Base-by-base conservation (phyloP, 1,284 basidiomycete genomes). In the Schizophyllum commune region DNA sequence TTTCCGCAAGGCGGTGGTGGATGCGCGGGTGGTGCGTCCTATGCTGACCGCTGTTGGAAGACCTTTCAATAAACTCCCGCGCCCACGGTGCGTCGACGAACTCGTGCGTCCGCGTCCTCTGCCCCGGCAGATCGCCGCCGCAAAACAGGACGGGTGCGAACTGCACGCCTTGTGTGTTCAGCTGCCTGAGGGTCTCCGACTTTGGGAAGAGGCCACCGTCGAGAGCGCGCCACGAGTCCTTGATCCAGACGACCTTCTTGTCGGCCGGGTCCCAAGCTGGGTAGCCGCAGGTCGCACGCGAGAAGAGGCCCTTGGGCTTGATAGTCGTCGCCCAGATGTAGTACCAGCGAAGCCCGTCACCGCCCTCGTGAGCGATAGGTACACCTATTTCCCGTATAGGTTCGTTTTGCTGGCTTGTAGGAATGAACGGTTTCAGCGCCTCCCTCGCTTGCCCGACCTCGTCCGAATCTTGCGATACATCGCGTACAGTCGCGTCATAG, bases 121-220 rank as follows among this genome's bases (percentile, higher is more conserved):
- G 59, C 15, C 32, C 59, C 13, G 34, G 55, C 5, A 60, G 9
- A 54, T 60, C 59, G 15, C 55, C 59, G 32, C 59, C 59, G 27
- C 54, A 60, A 9, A 60, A 20, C 9, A 56, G 33, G 6, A 19
- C 39, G 13, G 59, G 59, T 6, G 56, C 55, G 22, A 34, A 47
- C 19, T 32, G 5, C 11, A 60, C 59, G 20, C 32, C 55, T 22
- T 57, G 21, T 5, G 56, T 22, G 55, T 57, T 57, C 55, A 60
- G 51, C 34, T 22, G 17, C 19, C 51, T 3, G 11, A 60, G 21
- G 13, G 55, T 56, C 11, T 58, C 47, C 9, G 39, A n/a, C 47
- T 61, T 56, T 13, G 6, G 58, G 4, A 11, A 21, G 8, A 55
- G 17, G 21, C 11, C 21, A 7, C 4, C 13, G 11, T 32, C 17